phyloP scores from a whole-genome alignment of 148 eudicot genomes.

The Heliosperma pusillum region DNA sequence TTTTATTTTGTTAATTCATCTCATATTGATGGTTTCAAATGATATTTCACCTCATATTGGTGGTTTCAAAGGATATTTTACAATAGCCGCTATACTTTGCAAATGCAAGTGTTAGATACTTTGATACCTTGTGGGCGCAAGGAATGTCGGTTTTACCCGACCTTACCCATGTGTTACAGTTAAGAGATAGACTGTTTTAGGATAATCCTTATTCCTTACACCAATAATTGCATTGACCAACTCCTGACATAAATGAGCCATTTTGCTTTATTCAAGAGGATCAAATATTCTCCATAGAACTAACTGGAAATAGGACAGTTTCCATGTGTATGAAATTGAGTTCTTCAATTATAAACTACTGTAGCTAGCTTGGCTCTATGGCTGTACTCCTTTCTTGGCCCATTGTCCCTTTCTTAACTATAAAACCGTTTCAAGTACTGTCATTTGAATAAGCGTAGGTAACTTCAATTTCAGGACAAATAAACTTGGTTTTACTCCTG shows the following conservation, averaged over 20 bases:
- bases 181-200: neutral
- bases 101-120: neutral
- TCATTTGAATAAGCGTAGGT: neutral
- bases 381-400: neutral
- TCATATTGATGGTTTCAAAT: no score
- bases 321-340: neutral
- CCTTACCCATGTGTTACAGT: neutral
- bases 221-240: neutral
- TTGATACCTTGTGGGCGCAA: neutral
- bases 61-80: neutral
- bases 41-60: neutral
- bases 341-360: neutral
- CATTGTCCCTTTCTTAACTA: neutral
- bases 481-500: conserved; percentile 87
- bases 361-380: neutral
- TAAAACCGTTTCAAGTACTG: conserved; percentile 2
- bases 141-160: neutral
- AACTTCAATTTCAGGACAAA: conserved; percentile 66
- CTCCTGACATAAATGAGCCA: neutral
- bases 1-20: no score
- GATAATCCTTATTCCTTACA: neutral
- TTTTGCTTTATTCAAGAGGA: neutral
- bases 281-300: neutral
- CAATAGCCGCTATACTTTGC: neutral
- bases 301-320: neutral